Base-by-base conservation (phyloP, 805 yeast genomes). In the Candida corydali region DNA sequence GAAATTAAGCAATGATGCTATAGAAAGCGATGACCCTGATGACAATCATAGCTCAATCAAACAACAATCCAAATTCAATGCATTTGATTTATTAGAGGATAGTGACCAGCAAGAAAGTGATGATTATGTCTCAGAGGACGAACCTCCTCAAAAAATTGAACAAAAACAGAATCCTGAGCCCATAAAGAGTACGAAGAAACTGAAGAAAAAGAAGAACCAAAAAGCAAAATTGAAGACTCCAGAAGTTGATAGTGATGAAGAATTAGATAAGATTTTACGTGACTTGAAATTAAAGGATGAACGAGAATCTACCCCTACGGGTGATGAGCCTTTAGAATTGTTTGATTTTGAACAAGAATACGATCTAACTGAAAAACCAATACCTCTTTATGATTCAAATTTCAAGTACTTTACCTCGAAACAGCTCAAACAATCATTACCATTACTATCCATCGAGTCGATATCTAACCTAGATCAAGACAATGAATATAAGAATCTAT, bases 391-490 rank as follows among this genome's bases (percentile, higher is more conserved):
- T 24, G 76, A 70, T 32, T 65, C 75, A 5, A 73, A 75, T 45
- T 56, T 50, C 48, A 50, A 64, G 34, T 57, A 53, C 40, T 74
- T 76, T 50, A 79, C 82, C 0, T 52, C 71, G 5, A 49, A 51
- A 3, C 67, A 74, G 38, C 68, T 78, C 34, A 50, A 57, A 29
- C 50, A 57, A 23, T 54, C 68, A 9, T 49, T 72, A 2, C 46
- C 61, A 2, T 52, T 76, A 7, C 53, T 82, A 10, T 58, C 69
- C 11, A 55, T 80, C 3, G 54, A 52, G 3, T 59, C 72, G 19
- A 49, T 70, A 3, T 71, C 72, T 39, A 73, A 78, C 40, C 61
- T 86, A 30, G 91, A 86, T 52, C 83, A 91, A 1, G 94, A 86
- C 49, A 73, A 74, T 27, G 95, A 86, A 52, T 79, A 82, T 49